Conservation (phyloP, 1,139 yeast genomes). For the Kodamaea alishanica region DNA sequence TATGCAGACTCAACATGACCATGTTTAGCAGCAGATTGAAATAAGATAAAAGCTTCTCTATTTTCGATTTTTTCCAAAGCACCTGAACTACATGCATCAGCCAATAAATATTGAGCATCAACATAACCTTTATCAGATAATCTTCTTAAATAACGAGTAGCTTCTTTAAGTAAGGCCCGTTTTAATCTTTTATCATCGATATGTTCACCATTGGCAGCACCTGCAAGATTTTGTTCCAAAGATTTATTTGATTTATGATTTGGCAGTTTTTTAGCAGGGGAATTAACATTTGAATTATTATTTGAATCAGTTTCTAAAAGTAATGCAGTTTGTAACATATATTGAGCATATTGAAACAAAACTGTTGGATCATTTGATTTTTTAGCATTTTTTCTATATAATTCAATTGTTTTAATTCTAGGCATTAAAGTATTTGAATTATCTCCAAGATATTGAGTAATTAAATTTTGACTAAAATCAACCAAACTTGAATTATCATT, state of each 20-base stretch:
- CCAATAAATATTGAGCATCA: conserved; percentile 88
- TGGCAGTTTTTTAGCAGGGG: conserved; percentile 21
- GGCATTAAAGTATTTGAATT: conserved; percentile 59
- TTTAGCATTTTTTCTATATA: conserved; percentile 82
- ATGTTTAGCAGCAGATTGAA: conserved; percentile 88
- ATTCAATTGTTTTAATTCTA: conserved; percentile 78
- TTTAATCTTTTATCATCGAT: conserved; percentile 34
- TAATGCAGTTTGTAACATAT: conserved; percentile 81
- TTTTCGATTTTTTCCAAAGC: conserved; percentile 82
- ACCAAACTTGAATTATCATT: conserved; percentile 35
- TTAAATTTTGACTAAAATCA: conserved; percentile 40
- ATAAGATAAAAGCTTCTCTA: conserved; percentile 69
- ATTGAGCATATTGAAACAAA: conserved; percentile 87
- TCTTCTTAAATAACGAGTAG: conserved; percentile 63
- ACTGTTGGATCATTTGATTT: conserved; percentile 82
- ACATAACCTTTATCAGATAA: conserved; percentile 78
- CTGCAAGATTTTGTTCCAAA: conserved; percentile 14
- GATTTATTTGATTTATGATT: conserved; percentile 18
- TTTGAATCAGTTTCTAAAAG: conserved; percentile 38
- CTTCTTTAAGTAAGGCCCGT: conserved; percentile 67
- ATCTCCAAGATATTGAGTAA: conserved; percentile 53
- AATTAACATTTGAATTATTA: conserved; percentile 20
- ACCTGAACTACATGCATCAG: conserved; percentile 84
- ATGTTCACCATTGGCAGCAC: conserved; percentile 15
- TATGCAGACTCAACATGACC: conserved; percentile 91